Base-by-base conservation (phyloP, 257 asterid genomes). In the Haberlea rhodopensis region DNA sequence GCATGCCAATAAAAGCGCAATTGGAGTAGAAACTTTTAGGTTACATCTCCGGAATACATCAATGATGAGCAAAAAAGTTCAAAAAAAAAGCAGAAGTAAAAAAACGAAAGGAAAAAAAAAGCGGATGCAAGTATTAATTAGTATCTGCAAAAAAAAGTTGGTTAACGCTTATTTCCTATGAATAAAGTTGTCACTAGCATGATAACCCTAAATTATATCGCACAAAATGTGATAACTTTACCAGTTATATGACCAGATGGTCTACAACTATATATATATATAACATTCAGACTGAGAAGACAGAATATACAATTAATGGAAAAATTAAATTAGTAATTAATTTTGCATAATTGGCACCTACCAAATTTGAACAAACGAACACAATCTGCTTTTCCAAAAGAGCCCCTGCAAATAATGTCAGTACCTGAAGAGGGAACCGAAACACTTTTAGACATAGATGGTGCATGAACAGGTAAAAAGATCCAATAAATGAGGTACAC, bases 311-410 rank as follows among this genome's bases (percentile, higher is more conserved):
- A 0, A 69, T 69, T 11, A 23, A 29, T 45, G 70, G 54, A 46
- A 49, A 63, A 34, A 51, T 52, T 34, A 53, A 0, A 25, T n/a
- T n/a, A n/a, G n/a, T n/a, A n/a, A n/a, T n/a, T n/a, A n/a, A n/a
- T 25, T 15, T 51, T 56, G 6, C 6, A 60, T 10, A 53, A 48
- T 60, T 48, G 69, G 66, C 43, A 77, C 87, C 13, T 78, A 94
- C 99, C 95, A 90, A 72, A 81, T 94, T 94, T 57, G 96, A 86
- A 82, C 97, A 87, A 67, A 86, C 76, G 24, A 90, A 70, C 29
- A 85, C 84, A 70, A 94, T 82, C 69, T 90, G 99, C 72, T 90
- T 90, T 85, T 94, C 99, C 85, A 94, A 80, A 25, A 94, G 90
- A 71, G 95, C 95, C 34, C 84, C 97, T 0, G 95, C 90, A 70